Conservation (phyloP, 768 basidiomycete species). For the Chlorophyllum brunneum region DNA sequence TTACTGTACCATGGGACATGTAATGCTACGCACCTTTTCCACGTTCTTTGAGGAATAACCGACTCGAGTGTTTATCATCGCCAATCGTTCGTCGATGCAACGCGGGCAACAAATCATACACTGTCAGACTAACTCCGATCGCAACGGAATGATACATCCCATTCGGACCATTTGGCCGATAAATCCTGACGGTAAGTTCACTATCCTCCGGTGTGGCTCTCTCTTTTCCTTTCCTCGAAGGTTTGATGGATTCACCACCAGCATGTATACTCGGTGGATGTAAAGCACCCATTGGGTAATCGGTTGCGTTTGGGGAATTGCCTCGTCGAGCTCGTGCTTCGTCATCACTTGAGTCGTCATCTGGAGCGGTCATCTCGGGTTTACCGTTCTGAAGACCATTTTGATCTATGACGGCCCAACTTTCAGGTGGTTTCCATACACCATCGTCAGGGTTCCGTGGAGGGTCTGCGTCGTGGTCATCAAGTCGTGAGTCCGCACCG, state of each 20-base stretch:
- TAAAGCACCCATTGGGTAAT: not conserved
- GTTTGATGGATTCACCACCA: not conserved
- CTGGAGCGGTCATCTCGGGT: conserved; percentile 31
- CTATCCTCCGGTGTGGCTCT: conserved; percentile 1
- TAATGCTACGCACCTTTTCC: conserved; percentile 55
- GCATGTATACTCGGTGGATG: not conserved
- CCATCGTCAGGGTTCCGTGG: conserved; percentile 23
- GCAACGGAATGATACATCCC: conserved; percentile 68
- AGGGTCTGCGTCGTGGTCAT: conserved; percentile 10
- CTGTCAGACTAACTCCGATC: conserved; percentile 62
- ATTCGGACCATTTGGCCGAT: conserved; percentile 67
- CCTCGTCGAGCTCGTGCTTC: conserved; percentile 15
- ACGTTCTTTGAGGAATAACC: conserved; percentile 70
- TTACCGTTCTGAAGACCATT: conserved; percentile 22
- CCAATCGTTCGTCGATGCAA: conserved; percentile 56
- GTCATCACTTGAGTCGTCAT: conserved; percentile 27
- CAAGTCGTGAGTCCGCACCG: too few species aligned
- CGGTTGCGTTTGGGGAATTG: conserved; percentile 1
- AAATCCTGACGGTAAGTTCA: conserved; percentile 66
- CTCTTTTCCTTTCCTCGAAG: conserved; percentile 3
- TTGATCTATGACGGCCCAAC: conserved; percentile 66
- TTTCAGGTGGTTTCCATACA: conserved; percentile 70
- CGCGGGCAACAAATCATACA: conserved; percentile 57
- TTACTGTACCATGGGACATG: not conserved
- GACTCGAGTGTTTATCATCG: conserved; percentile 47